Evolutionary conservation across 2,329 filamentous ascomycete genomes (phyloP), one percentile per base, ranked within the genome.

Genomic region (Domatiomyces catenatus): DNA sequence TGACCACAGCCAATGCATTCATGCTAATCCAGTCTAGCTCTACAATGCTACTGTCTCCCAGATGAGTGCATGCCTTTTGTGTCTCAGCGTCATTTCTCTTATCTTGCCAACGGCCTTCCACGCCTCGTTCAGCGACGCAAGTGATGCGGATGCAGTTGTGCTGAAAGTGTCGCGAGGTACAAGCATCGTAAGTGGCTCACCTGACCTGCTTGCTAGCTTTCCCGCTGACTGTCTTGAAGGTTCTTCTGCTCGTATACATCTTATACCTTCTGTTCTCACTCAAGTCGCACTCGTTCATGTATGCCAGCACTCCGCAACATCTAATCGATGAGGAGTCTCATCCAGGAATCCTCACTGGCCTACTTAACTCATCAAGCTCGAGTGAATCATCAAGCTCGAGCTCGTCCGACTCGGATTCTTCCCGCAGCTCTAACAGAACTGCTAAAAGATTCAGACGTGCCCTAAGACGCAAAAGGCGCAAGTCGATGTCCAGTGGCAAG

Each of bases 31-130:
- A 39, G 32, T 15, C 8, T 5, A 39, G 78, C 82, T 95, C 55
- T 95, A 94, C 70, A 95, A 94, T 69, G 92, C 81, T 68, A 94
- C 86, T 19, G 86, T 94, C 52, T 94, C 88, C 0, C 88, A 95
- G 65, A 94, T 94, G 86, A 94, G 87, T 64, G 89, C 89, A 48
- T 94, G 87, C 69, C 74, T 95, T 59, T 77, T 95, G 59, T 93
- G 86, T 71, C 68, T 94, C 66, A 89, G 85, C 62, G 89, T 94
- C 54, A 89, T 86, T 68, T 94, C 88, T 71, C 73, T 94, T 19
- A 76, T 94, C 22, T 69, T 95, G 10, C 88, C 89, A 1, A 94
- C 89, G 32, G 89, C 89, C 3, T 95, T 95, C 65, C 87, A 95
- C 63, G 86, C 87, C 15, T 92, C 89, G 0, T 95, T 92, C 67